phyloP scores from a whole-genome alignment of 257 asterid species.

The Solanum gracilifrons region DNA sequence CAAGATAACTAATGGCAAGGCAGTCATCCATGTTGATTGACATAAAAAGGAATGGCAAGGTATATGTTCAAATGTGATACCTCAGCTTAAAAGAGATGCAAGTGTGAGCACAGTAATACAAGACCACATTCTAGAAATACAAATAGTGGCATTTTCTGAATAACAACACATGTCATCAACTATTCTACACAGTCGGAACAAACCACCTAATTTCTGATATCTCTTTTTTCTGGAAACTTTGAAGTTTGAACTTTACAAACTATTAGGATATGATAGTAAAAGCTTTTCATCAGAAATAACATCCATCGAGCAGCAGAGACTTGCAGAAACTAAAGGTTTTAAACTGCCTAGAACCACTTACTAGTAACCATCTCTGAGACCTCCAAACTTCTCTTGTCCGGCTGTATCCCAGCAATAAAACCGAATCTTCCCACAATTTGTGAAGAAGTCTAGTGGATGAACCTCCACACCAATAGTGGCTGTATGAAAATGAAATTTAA shows the following conservation, averaged over 20 bases:
- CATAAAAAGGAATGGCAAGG: background rate
- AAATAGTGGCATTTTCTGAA: background rate
- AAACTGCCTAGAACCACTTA: constrained; percentile 16
- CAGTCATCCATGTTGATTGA: background rate
- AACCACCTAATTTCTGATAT: background rate
- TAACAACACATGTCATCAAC: background rate
- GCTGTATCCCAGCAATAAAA: constrained; percentile 86
- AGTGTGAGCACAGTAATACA: background rate
- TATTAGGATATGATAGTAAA: background rate
- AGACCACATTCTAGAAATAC: background rate
- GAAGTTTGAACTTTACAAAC: background rate
- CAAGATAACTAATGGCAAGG: background rate
- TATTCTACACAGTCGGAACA: background rate
- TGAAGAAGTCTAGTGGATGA: constrained; percentile 71
- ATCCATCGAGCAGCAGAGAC: background rate
- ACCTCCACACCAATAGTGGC: constrained; percentile 84
- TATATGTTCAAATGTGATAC: background rate
- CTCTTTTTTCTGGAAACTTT: background rate
- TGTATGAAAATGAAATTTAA: background rate
- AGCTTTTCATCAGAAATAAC: background rate
- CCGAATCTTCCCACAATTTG: constrained; percentile 66
- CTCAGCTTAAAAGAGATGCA: background rate
- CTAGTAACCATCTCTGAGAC: constrained; percentile 81
- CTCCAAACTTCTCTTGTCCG: constrained; percentile 74
- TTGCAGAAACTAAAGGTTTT: background rate